Conservation (phyloP, 2,329 filamentous ascomycete species). For the Lachnellula subtilissima region DNA sequence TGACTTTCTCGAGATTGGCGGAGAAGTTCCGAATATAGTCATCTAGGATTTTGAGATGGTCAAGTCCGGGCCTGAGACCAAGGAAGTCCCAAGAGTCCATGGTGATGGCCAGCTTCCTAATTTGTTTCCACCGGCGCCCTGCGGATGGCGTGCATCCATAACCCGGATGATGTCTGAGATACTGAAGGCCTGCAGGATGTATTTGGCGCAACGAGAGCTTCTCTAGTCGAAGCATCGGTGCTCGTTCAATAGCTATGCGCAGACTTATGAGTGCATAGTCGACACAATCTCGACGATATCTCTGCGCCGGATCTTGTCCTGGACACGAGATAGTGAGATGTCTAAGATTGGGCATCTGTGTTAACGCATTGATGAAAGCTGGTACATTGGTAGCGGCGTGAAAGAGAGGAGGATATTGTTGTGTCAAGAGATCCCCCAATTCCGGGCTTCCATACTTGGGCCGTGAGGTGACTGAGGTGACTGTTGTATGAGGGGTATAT, state of each 20-base stretch:
- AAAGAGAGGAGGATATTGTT: slow-evolving; percentile 85
- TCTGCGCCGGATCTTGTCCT: slow-evolving; percentile 61
- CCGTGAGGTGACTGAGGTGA: slow-evolving; percentile 53
- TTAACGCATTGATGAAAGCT: slow-evolving; percentile 73
- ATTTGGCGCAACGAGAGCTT: slow-evolving; percentile 69
- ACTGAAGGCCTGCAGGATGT: slow-evolving; percentile 70
- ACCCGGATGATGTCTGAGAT: slow-evolving; percentile 69
- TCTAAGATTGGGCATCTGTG: slow-evolving; percentile 61
- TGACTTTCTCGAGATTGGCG: slow-evolving; percentile 60
- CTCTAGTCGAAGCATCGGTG: slow-evolving; percentile 58
- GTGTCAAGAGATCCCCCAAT: slow-evolving; percentile 74
- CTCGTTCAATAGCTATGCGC: slow-evolving; percentile 75
- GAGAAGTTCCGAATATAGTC: slow-evolving; percentile 72
- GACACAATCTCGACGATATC: slow-evolving; percentile 71
- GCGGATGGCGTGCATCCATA: slow-evolving; percentile 72
- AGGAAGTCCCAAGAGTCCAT: slow-evolving; percentile 67
- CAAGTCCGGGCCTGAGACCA: slow-evolving; percentile 53
- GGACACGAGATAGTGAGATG: slow-evolving; percentile 75
- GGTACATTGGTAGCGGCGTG: slow-evolving; percentile 85
- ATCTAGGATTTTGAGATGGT: slow-evolving; percentile 75
- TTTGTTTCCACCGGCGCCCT: slow-evolving; percentile 69
- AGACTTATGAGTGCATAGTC: slow-evolving; percentile 87
- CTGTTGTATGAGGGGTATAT: slow-evolving; percentile 71
- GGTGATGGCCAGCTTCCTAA: slow-evolving; percentile 66
- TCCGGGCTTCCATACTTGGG: slow-evolving; percentile 78